Evolutionary conservation across 2,329 filamentous ascomycete species (phyloP), one percentile per base, ranked within the genome.

Genomic region (Fusarium ambrosium): DNA sequence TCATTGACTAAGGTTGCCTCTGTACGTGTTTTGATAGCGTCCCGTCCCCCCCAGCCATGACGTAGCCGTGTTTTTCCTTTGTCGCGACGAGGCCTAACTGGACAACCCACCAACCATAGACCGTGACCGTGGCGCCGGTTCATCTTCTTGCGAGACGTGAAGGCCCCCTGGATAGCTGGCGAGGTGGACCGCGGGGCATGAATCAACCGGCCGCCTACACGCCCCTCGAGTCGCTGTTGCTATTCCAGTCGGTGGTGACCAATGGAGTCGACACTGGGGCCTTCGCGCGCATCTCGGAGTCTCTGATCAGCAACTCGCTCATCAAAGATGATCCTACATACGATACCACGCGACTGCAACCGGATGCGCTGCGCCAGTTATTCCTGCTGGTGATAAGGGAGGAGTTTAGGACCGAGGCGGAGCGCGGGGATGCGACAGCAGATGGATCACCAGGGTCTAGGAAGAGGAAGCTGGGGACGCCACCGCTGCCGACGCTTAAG

Each of bases 221-320:
- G 81, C 90, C 92, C 78, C 93, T 97, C 87, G 95, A 97, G 89
- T 93, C 92, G 80, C 89, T 97, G 72, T 90, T 97, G 76, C 89
- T 97, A 80, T 96, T 97, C 85, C 94, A 96, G 84, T 92, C 92
- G 71, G 89, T 97, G 74, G 89, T 91, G 76, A 87, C 87, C 77
- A 88, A 93, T 83, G 93, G 93, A 80, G 86, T 91, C 75, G 89
- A 91, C 75, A 86, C 90, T 62, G 82, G 87, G 71, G 91, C 89
- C 81, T 97, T 97, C 85, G 85, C 86, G 79, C 88, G 88, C 77
- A 94, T 97, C 73, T 95, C 95, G 68, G 89, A 93, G 74, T 85
- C 92, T 69, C 89, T 98, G 73, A 92, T 89, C 83, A 91, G 88
- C 79, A 95, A 97, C 81, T 86, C 89, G 20, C 87, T 95, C 72